Conservation (phyloP, 106 monocot species). For the Gastrodia elata region DNA sequence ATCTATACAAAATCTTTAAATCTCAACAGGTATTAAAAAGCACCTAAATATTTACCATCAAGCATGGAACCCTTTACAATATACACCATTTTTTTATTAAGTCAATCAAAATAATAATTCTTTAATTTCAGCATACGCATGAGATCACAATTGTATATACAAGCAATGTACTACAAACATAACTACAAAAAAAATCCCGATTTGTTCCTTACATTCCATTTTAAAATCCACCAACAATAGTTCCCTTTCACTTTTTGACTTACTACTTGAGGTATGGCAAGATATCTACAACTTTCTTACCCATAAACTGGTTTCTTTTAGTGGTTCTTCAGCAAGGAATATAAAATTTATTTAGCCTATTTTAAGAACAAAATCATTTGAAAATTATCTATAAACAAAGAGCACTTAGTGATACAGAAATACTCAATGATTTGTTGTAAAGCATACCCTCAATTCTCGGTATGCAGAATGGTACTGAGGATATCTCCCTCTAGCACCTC, state of each 20-base stretch:
- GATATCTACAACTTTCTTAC: not conserved
- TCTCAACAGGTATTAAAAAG: not conserved
- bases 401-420: not conserved
- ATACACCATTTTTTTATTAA: not conserved
- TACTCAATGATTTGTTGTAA: not conserved
- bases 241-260: not conserved
- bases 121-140: not conserved
- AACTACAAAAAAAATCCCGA: not conserved
- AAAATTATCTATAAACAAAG: not conserved
- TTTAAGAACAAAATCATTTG: not conserved
- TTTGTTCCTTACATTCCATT: not conserved
- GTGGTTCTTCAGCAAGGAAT: not conserved
- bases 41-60: not conserved
- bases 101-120: not conserved
- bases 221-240: not conserved
- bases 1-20: not conserved
- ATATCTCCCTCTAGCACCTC: conserved; percentile 68
- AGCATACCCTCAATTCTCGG: conserved; percentile 69
- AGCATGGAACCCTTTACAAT: not conserved
- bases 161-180: not conserved
- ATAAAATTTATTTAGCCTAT: not conserved
- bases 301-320: not conserved
- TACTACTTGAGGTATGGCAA: not conserved
- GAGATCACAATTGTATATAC: not conserved
- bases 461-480: conserved; percentile 87